A percentile compares a stretch with the other conserved stretches of the same genome.
Evolutionary conservation across 192 early-diverging fungal genomes (phyloP).

Genomic region (Umbelopsis sp.): DNA sequence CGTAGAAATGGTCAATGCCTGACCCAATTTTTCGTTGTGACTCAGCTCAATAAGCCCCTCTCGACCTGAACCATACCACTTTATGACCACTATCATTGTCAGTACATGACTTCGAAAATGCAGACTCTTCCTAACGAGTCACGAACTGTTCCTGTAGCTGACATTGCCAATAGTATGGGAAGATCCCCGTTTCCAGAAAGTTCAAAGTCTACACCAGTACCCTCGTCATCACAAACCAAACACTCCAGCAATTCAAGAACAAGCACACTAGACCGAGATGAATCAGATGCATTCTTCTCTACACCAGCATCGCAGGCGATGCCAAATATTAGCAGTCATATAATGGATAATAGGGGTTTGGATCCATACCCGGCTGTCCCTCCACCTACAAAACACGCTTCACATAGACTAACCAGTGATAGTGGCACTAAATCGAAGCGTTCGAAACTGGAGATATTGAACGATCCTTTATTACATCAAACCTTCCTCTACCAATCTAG

Average conservation of each 20-base stretch:
- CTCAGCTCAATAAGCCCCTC: no score
- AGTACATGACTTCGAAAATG: background rate
- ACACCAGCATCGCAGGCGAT: slow-evolving; percentile 18
- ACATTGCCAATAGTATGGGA: no score
- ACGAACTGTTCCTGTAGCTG: background rate
- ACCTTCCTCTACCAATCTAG: slow-evolving; percentile 22
- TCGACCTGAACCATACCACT: no score
- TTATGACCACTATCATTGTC: no score
- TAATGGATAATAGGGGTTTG: background rate
- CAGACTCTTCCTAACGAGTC: background rate
- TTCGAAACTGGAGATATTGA: slow-evolving; percentile 16
- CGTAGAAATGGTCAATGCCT: no score
- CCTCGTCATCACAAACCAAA: background rate
- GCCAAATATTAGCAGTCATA: background rate
- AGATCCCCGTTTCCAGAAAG: background rate
- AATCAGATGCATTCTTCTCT: background rate
- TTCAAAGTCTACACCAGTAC: background rate
- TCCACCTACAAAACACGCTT: background rate
- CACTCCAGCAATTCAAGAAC: background rate
- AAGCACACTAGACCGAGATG: background rate
- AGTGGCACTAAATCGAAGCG: background rate
- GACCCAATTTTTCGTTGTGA: no score
- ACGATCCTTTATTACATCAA: slow-evolving; percentile 32
- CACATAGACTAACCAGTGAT: background rate
- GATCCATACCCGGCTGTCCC: background rate